Evolutionary conservation across 495 filamentous ascomycete species (phyloP).

Genomic region (Talaromyces thailandensis): DNA sequence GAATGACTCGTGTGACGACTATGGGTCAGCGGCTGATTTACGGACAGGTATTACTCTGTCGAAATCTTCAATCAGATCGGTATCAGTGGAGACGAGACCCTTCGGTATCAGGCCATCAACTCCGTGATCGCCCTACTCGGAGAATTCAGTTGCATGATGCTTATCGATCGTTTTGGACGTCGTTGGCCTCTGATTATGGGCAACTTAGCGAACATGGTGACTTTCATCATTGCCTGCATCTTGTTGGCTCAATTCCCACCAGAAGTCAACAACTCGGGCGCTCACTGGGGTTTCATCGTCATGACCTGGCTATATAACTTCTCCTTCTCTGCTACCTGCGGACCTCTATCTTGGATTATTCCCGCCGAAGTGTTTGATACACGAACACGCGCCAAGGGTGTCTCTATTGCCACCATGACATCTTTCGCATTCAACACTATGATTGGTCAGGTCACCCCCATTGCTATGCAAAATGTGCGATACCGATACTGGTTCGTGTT

Average conservation of each 20-base stretch:
- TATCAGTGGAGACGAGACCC: constrained; percentile 50
- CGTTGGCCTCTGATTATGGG: constrained; percentile 56
- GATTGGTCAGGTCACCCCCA: constrained; percentile 60
- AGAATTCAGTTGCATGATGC: constrained; percentile 56
- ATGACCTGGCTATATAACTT: constrained; percentile 66
- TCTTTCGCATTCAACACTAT: constrained; percentile 66
- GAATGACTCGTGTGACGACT: neutral
- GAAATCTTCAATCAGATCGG: constrained; percentile 60
- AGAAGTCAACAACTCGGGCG: constrained; percentile 36
- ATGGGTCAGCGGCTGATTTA: neutral
- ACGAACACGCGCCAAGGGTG: constrained; percentile 54
- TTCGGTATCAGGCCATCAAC: constrained; percentile 66
- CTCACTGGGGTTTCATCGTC: constrained; percentile 68
- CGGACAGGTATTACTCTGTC: constrained; percentile 53
- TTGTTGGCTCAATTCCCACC: neutral
- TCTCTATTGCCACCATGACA: constrained; percentile 56
- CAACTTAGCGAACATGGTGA: constrained; percentile 55
- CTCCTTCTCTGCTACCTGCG: constrained; percentile 55
- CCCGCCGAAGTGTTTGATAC: constrained; percentile 67
- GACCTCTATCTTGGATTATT: constrained; percentile 55
- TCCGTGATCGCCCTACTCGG: constrained; percentile 57
- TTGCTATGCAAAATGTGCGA: constrained; percentile 42
- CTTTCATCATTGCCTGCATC: constrained; percentile 29
- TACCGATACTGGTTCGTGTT: constrained; percentile 52
- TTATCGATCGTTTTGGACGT: constrained; percentile 58